Conservation (phyloP, 805 yeast species). For the Myxozyma neotropica region DNA sequence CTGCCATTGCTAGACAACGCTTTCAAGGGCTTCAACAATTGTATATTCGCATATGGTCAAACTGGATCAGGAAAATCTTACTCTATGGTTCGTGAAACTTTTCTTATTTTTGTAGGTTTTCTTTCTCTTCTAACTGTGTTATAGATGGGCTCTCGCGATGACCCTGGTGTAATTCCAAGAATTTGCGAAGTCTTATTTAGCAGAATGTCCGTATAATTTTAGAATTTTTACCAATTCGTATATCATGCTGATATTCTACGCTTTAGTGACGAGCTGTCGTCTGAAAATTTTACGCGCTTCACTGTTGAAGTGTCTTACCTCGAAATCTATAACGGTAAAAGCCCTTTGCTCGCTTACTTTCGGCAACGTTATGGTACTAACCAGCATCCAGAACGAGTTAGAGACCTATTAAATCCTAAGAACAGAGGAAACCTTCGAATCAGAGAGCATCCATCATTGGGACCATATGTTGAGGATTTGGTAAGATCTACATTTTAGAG, state of each 20-base stretch:
- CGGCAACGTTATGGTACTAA: not conserved
- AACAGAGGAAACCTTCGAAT: conserved; percentile 44
- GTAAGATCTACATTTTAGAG: not conserved
- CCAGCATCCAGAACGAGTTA: conserved; percentile 52
- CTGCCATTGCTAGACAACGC: conserved; percentile 62
- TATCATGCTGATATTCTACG: not conserved
- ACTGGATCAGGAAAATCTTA: conserved; percentile 84
- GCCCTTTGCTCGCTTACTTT: not conserved
- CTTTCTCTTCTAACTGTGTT: not conserved
- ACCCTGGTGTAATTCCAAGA: conserved; percentile 68
- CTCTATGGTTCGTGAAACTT: conserved; percentile 58
- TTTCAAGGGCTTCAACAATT: conserved; percentile 69
- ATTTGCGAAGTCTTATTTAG: conserved; percentile 58
- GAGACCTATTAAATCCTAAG: conserved; percentile 55
- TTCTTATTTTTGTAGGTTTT: not conserved
- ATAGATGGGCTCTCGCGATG: conserved; percentile 56
- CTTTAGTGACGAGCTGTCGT: not conserved
- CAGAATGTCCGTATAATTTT: too few relatives aligned
- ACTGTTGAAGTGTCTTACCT: conserved; percentile 61
- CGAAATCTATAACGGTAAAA: conserved; percentile 67
- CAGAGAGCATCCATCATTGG: conserved; percentile 65
- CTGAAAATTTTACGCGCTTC: conserved; percentile 37
- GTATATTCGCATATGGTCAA: conserved; percentile 78
- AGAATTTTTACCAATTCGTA: not conserved
- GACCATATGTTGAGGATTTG: conserved; percentile 74